phyloP scores from a whole-genome alignment of 1,139 yeast species.

The Saccharomycopsis crataegensis region DNA sequence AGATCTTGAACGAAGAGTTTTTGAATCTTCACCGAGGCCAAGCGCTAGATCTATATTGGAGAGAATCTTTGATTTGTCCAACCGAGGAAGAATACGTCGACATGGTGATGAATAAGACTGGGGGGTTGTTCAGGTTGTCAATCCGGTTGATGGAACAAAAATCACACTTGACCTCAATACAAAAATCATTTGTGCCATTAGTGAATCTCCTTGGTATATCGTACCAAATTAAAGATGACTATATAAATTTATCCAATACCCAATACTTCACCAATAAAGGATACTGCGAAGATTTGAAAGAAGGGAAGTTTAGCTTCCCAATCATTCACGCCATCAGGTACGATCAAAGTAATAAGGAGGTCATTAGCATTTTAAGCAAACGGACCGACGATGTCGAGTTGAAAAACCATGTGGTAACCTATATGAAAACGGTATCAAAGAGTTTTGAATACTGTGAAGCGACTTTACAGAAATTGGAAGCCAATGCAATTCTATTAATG shows the following conservation, averaged over 20 bases:
- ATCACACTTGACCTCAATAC: background rate
- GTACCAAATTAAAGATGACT: constrained; percentile 81
- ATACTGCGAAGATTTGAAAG: constrained; percentile 78
- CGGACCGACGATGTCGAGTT: constrained; percentile 33
- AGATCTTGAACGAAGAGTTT: constrained; percentile 59
- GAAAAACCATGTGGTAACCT: constrained; percentile 42
- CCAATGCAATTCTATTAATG: constrained; percentile 13
- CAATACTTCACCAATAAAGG: constrained; percentile 64
- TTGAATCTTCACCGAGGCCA: constrained; percentile 80
- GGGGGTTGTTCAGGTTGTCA: constrained; percentile 75
- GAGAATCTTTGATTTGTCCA: constrained; percentile 63
- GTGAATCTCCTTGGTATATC: constrained; percentile 77
- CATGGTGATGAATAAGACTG: constrained; percentile 87
- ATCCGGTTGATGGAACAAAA: constrained; percentile 50
- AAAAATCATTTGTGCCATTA: constrained; percentile 39
- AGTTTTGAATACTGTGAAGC: constrained; percentile 35
- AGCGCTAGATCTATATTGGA: constrained; percentile 82
- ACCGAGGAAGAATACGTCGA: constrained; percentile 57
- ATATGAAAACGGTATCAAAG: constrained; percentile 35
- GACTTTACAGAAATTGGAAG: constrained; percentile 22
- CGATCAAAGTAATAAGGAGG: constrained; percentile 31
- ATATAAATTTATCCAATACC: constrained; percentile 51
- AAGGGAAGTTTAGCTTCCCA: constrained; percentile 84
- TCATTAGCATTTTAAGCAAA: constrained; percentile 35
- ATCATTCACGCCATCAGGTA: constrained; percentile 55